A percentile compares a stretch with the other conserved stretches of the same genome.
Conservation (phyloP, 352 stramenopile species). For the Globisporangium nunn region DNA sequence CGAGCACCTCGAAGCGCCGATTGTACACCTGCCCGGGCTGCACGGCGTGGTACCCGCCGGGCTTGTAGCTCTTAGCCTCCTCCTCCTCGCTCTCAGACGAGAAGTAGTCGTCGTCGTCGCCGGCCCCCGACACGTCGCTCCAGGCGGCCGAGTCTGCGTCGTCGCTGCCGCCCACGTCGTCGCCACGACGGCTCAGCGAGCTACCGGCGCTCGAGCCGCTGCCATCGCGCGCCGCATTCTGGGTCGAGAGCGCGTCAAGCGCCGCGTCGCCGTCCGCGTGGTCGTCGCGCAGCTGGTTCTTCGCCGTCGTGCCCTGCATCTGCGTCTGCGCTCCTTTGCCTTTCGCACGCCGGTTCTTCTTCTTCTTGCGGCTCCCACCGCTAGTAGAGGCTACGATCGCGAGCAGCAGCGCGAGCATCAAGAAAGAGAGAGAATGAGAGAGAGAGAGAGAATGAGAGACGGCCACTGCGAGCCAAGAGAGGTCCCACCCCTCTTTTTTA, state of each 20-base stretch:
- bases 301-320: not conserved
- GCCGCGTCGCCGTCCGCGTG: not conserved
- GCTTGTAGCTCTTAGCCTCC: constrained; percentile 93
- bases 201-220: constrained; percentile 25
- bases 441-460: not conserved
- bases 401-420: not conserved
- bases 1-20: constrained; percentile 92
- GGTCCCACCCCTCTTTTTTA: too few relatives aligned
- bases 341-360: constrained; percentile 8
- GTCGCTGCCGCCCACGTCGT: constrained; percentile 26
- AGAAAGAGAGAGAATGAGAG: not conserved
- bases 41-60: constrained; percentile 97
- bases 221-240: constrained; percentile 28
- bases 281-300: not conserved
- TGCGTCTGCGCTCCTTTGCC: constrained; percentile 1
- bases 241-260: constrained; percentile 16
- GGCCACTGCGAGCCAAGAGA: too few relatives aligned
- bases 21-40: constrained; percentile 90
- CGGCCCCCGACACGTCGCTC: constrained; percentile 16
- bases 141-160: constrained; percentile 19
- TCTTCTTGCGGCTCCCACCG: constrained; percentile 4
- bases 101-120: constrained; percentile 84
- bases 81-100: constrained; percentile 88
- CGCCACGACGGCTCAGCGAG: constrained; percentile 15
- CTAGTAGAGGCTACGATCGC: not conserved